Evolutionary conservation across 2,329 filamentous ascomycete species (phyloP).

Genomic region (Sarocladium strictum): DNA sequence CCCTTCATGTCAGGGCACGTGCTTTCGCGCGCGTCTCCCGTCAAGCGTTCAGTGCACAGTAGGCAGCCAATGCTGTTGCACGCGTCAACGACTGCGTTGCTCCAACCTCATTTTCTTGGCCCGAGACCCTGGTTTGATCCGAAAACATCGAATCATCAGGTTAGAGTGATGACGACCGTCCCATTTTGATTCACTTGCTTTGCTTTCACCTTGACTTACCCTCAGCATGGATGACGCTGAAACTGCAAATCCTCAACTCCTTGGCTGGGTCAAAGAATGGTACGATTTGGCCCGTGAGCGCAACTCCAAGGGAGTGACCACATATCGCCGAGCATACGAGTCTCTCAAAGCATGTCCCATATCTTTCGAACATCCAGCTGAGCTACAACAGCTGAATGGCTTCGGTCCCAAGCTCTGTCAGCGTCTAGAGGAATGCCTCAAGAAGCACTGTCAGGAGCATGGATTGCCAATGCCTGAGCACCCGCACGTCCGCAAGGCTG

Average conservation of each 20-base stretch:
- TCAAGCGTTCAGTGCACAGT: neutral
- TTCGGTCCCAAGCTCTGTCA: slow-evolving; percentile 68
- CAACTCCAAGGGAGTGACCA: slow-evolving; percentile 64
- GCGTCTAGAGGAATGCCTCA: slow-evolving; percentile 56
- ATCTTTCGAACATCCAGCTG: slow-evolving; percentile 63
- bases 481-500: slow-evolving; percentile 38
- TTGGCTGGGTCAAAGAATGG: slow-evolving; percentile 74
- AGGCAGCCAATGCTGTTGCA: neutral
- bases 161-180: neutral
- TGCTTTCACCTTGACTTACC: slow-evolving; percentile 1
- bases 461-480: slow-evolving; percentile 61
- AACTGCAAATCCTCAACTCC: slow-evolving; percentile 64
- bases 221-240: slow-evolving; percentile 28
- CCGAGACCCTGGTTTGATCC: too few species aligned
- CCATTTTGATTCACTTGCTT: neutral
- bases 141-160: neutral
- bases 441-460: slow-evolving; percentile 59
- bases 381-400: slow-evolving; percentile 67
- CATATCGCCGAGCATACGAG: slow-evolving; percentile 70
- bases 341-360: slow-evolving; percentile 72
- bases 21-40: slow-evolving; percentile 3
- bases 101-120: neutral
- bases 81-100: neutral
- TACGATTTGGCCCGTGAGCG: slow-evolving; percentile 62
- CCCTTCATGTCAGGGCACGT: neutral